These are phyloP conservation scores for Irpex rosettiformis DNA, from an alignment of 1,284 basidiomycete species.

Conservation along the genomic window DNA sequence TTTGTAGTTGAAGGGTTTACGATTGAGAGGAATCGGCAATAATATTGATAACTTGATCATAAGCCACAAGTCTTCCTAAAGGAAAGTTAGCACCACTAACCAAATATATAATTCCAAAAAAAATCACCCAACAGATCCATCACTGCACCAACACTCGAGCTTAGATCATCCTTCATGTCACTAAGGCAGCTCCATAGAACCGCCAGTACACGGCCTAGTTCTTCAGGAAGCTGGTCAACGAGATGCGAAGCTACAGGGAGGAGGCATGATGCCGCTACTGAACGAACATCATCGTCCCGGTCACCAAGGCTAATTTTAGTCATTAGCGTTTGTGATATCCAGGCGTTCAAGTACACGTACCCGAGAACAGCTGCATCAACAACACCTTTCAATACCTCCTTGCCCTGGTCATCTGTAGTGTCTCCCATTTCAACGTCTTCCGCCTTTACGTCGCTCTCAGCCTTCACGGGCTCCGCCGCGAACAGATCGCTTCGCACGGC, in stretches of 20 bases:
- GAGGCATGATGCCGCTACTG: constrained; percentile 91
- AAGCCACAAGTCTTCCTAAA: constrained; percentile 78
- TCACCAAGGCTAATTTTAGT: constrained; percentile 69
- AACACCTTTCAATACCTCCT: constrained; percentile 66
- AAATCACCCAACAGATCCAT: constrained; percentile 98
- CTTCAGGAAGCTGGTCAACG: constrained; percentile 73
- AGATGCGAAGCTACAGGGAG: constrained; percentile 83
- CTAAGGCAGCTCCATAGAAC: constrained; percentile 91
- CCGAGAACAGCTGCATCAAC: constrained; percentile 88
- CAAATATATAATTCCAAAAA: too few species aligned
- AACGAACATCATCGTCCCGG: constrained; percentile 94
- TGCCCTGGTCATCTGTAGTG: constrained; percentile 32
- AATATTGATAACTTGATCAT: constrained; percentile 75
- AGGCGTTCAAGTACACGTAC: constrained; percentile 39
- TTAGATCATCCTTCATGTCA: constrained; percentile 95
- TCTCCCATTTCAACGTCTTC: constrained; percentile 6
- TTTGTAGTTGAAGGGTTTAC: constrained; percentile 44
- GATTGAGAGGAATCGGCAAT: constrained; percentile 64
- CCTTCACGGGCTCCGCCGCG: constrained; percentile 30
- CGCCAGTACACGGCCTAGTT: constrained; percentile 70
- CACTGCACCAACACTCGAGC: constrained; percentile 93
- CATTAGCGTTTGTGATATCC: constrained; percentile 10
- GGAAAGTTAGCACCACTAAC: constrained; percentile 10
- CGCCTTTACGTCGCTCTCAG: not conserved
- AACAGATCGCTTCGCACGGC: constrained; percentile 88